These are phyloP conservation scores for Conticribra weissflogii DNA, from an alignment of 108 stramenopile species.

Conservation along the genomic window DNA sequence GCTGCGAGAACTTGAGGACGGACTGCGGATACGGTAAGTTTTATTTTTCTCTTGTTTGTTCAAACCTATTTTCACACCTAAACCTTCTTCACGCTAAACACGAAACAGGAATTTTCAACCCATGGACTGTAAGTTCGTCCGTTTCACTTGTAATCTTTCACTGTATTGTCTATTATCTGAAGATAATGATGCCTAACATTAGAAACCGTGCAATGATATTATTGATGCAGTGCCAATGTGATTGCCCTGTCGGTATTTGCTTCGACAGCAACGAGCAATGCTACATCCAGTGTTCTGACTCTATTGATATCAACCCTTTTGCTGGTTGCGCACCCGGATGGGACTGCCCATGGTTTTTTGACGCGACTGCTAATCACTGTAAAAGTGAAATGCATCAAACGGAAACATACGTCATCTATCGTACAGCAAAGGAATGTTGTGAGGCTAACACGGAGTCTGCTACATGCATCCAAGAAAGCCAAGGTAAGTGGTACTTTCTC, in stretches of 20 bases:
- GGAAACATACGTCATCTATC: constrained; percentile 8
- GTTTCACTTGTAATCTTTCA: no score
- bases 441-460: background rate
- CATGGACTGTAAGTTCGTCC: constrained; percentile 5
- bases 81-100: no score
- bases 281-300: constrained; percentile 2
- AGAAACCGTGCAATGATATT: no score
- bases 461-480: constrained; percentile 1
- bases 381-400: constrained; percentile 4
- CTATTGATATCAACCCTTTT: constrained; percentile 17
- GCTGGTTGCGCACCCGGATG: constrained; percentile 17
- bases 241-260: constrained; percentile 21
- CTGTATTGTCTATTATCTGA: no score
- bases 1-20: constrained; percentile 1
- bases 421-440: constrained; percentile 19
- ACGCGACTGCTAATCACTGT: background rate
- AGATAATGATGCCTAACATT: no score
- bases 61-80: no score
- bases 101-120: constrained; percentile 9
- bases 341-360: constrained; percentile 22
- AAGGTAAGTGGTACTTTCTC: no score
- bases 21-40: constrained; percentile 8
- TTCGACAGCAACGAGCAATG: constrained; percentile 13
- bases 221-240: constrained; percentile 10
- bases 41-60: no score